phyloP scores from a whole-genome alignment of 2,329 filamentous ascomycete species.

The Sporothrix pallida region DNA sequence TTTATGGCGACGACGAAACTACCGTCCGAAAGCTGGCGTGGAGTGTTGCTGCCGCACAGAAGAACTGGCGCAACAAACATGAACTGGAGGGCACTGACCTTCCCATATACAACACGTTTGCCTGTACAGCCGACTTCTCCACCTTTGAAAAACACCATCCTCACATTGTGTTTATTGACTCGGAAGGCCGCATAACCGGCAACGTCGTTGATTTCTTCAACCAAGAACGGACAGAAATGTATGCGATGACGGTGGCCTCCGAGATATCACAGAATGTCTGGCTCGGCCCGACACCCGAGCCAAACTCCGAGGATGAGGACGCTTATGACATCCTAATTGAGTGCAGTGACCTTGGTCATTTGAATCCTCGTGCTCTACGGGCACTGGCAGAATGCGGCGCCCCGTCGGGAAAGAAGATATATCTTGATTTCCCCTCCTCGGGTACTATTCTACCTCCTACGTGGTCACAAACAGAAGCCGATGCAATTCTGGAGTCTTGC shows the following conservation, averaged over 20 bases:
- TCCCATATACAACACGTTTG: slow-evolving; percentile 83
- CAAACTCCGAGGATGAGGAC: slow-evolving; percentile 61
- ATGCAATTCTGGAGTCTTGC: slow-evolving; percentile 83
- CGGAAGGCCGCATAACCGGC: slow-evolving; percentile 72
- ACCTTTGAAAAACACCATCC: slow-evolving; percentile 74
- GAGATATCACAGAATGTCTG: slow-evolving; percentile 91
- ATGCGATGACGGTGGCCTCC: slow-evolving; percentile 84
- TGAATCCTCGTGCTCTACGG: slow-evolving; percentile 72
- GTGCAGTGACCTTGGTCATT: slow-evolving; percentile 80
- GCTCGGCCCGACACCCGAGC: slow-evolving; percentile 84
- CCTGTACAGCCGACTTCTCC: slow-evolving; percentile 67
- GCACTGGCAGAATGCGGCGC: slow-evolving; percentile 62
- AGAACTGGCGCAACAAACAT: slow-evolving; percentile 72
- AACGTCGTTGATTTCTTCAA: slow-evolving; percentile 86
- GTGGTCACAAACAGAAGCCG: slow-evolving; percentile 81
- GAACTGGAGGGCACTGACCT: slow-evolving; percentile 59
- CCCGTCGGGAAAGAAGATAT: slow-evolving; percentile 48
- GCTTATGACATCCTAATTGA: slow-evolving; percentile 86
- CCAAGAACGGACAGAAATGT: slow-evolving; percentile 91
- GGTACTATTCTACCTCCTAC: slow-evolving; percentile 88
- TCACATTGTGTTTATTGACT: slow-evolving; percentile 76
- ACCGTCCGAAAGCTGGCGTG: slow-evolving; percentile 67
- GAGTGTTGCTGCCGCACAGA: slow-evolving; percentile 77
- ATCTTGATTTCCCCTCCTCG: slow-evolving; percentile 86
- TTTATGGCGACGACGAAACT: slow-evolving; percentile 79